Evolutionary conservation across 2,329 filamentous ascomycete species (phyloP).

Genomic region (Colletotrichum graminicola): DNA sequence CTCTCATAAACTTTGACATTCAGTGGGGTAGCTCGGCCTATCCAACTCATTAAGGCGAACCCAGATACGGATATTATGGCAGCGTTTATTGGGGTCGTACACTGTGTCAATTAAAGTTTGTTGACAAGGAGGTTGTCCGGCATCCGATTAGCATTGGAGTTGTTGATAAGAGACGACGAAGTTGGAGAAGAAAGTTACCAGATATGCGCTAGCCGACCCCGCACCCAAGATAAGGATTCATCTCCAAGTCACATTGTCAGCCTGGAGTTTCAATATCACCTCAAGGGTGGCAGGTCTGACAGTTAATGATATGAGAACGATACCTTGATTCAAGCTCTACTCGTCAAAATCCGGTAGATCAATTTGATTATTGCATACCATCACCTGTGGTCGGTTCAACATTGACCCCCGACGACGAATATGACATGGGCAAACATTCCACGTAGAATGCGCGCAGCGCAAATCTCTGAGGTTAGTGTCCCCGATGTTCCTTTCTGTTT

Average conservation of each 20-base stretch:
- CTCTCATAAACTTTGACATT: neutral
- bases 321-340: neutral
- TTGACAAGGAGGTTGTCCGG: neutral
- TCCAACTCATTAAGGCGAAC: neutral
- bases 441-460: conserved; percentile 43
- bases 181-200: neutral
- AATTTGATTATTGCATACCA: neutral
- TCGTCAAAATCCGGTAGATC: no score
- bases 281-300: neutral
- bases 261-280: no score
- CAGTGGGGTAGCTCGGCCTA: conserved; percentile 6
- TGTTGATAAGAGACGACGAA: neutral
- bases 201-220: neutral
- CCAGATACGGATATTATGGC: no score
- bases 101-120: neutral
- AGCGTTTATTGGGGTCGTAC: neutral
- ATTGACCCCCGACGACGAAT: neutral
- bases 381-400: neutral
- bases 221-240: neutral
- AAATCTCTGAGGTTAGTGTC: conserved; percentile 39
- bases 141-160: neutral
- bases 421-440: conserved; percentile 15
- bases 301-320: neutral
- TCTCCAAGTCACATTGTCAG: neutral
- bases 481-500: neutral